Evolutionary conservation across 1,284 basidiomycete species (phyloP).

Genomic region (Hymenochaete sp.): DNA sequence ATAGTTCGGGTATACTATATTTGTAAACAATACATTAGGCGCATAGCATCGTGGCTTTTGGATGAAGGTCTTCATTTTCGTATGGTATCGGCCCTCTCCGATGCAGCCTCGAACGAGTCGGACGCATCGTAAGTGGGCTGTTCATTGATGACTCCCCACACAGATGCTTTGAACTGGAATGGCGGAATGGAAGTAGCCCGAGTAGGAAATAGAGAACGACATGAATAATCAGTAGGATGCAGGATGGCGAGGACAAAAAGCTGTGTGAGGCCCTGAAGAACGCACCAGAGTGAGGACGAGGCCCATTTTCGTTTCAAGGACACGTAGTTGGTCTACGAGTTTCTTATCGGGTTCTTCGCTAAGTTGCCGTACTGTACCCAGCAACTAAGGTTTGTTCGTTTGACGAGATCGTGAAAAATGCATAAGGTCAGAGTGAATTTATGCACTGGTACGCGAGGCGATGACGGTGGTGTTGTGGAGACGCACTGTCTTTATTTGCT

Average conservation of each 20-base stretch:
- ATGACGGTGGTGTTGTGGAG: not conserved
- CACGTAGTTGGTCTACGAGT: slow-evolving; percentile 71
- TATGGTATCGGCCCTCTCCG: too few relatives aligned
- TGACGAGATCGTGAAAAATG: not conserved
- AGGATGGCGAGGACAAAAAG: slow-evolving; percentile 13
- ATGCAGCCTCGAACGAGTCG: slow-evolving; percentile 20
- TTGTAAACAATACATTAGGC: too few relatives aligned
- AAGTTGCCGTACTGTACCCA: slow-evolving; percentile 48
- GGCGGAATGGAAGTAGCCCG: not conserved
- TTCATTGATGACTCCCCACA: slow-evolving; percentile 91
- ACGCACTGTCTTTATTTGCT: slow-evolving; percentile 61
- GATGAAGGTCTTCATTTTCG: too few relatives aligned
- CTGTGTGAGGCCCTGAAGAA: slow-evolving; percentile 15
- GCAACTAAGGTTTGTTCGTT: slow-evolving; percentile 40
- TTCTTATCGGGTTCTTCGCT: slow-evolving; percentile 64
- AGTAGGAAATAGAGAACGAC: too few relatives aligned
- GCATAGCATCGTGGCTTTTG: too few relatives aligned
- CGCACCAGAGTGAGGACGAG: slow-evolving; percentile 81
- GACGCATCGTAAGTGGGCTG: slow-evolving; percentile 48
- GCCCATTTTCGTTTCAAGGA: slow-evolving; percentile 91
- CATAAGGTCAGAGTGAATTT: not conserved
- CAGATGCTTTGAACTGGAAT: slow-evolving; percentile 83
- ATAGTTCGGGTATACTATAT: too few relatives aligned
- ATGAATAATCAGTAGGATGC: too few relatives aligned
- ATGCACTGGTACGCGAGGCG: not conserved